Evolutionary conservation across 495 filamentous ascomycete species (phyloP), one percentile per base, ranked within the genome.

Genomic region (Penicillium coprophilum): DNA sequence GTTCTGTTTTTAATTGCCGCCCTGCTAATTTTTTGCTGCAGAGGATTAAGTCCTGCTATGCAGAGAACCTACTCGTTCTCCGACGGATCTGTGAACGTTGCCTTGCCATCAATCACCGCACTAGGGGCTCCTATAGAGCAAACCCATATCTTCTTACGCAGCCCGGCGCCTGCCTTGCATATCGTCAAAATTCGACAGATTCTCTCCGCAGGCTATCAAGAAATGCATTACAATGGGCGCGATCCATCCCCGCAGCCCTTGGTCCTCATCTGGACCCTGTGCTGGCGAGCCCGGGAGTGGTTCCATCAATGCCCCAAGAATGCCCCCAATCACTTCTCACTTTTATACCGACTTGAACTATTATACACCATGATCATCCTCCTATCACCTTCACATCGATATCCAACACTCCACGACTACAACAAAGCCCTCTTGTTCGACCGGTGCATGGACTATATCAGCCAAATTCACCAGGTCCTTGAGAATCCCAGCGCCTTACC

Each of bases 51-150:
- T 57, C 83, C 92, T 73, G 87, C 90, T 15, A 81, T 91, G 48
- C 84, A 86, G 28, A 80, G 90, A 39, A 85, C 89, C 0, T 96
- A 96, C 68, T 95, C 93, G 5, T 94, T 97, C 66, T 91, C 89
- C 1, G 93, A 97, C 67, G 89, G 89, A 38, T 88, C 91, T n/a
- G 80, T 86, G 2, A 85, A 86, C 58, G 90, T 95, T 36, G 79
- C 73, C 10, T 74, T 88, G 58, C 82, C 82, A 10, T 68, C 71
- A 17, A 58, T 53, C 11, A 56, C 65, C 32, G 60, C 66, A 9
- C 64, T 71, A 9, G 57, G 68, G 59, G 20, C 66, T 51, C 38
- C 66, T 66, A 40, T 64, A 56, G 63, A 76, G 52, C 44, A 73
- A 62, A 71, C 67, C 58, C 32, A 77, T 67, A 75, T 71, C 62